Evolutionary conservation across 352 stramenopile genomes (phyloP).

Genomic region (Phytophthora litchii): DNA sequence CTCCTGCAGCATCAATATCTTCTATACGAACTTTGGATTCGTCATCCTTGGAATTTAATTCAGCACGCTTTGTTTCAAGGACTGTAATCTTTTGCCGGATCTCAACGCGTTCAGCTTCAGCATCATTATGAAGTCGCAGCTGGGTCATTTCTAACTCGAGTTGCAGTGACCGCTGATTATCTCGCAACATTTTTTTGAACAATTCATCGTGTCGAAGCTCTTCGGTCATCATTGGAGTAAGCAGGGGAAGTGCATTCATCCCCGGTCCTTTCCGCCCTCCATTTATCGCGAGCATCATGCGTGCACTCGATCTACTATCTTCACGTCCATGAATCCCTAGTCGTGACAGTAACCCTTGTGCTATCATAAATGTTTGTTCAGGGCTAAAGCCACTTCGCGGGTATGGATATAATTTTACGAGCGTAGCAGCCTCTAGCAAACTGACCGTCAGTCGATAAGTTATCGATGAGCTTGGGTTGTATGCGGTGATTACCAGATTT

Average conservation of each 20-base stretch:
- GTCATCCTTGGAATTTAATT: slow-evolving; percentile 37
- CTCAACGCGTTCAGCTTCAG: slow-evolving; percentile 9
- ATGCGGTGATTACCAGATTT: slow-evolving; percentile 59
- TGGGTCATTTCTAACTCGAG: slow-evolving; percentile 26
- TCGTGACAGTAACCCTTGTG: slow-evolving; percentile 35
- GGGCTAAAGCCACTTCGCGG: slow-evolving; percentile 47
- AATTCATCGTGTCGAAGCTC: slow-evolving; percentile 31
- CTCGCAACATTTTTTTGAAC: slow-evolving; percentile 44
- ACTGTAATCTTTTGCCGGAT: slow-evolving; percentile 26
- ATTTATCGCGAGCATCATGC: slow-evolving; percentile 47
- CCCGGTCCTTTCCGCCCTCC: slow-evolving; percentile 28
- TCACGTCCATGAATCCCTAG: slow-evolving; percentile 43
- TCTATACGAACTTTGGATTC: slow-evolving; percentile 54
- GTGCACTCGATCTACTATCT: slow-evolving; percentile 12
- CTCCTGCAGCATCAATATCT: slow-evolving; percentile 56
- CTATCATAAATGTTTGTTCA: slow-evolving; percentile 57
- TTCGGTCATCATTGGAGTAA: slow-evolving; percentile 17
- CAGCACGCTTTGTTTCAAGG: slow-evolving; percentile 23
- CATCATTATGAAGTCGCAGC: slow-evolving; percentile 22
- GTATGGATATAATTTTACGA: slow-evolving; percentile 44
- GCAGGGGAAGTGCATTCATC: slow-evolving; percentile 26
- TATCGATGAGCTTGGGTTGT: slow-evolving; percentile 48
- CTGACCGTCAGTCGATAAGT: slow-evolving; percentile 47
- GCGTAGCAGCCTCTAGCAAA: slow-evolving; percentile 47
- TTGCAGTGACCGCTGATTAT: slow-evolving; percentile 38